A percentile compares a stretch with the other conserved stretches of the same genome.
Conservation (phyloP, 1,139 yeast species). For the Pichia sp. region DNA sequence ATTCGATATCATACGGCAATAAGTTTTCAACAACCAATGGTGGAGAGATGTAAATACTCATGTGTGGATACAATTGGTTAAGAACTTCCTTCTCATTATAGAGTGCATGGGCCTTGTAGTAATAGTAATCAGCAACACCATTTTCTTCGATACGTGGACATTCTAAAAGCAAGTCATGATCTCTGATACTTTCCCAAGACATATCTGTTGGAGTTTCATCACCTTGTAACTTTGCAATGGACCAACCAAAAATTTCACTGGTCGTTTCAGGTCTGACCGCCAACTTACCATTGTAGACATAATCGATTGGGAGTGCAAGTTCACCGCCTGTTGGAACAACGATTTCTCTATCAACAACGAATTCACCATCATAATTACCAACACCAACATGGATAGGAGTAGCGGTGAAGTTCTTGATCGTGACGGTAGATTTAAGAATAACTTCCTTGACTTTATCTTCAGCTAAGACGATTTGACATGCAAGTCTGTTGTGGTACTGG, state of each 20-base stretch:
- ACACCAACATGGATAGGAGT: conserved; percentile 50
- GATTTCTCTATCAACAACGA: conserved; percentile 32
- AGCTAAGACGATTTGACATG: conserved; percentile 67
- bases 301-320: conserved; percentile 70
- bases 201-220: conserved; percentile 33
- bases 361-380: conserved; percentile 33
- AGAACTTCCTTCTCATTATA: conserved; percentile 66
- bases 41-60: conserved; percentile 76
- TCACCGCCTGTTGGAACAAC: conserved; percentile 52
- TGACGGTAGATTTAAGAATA: conserved; percentile 70
- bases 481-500: conserved; percentile 64
- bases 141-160: conserved; percentile 47
- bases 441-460: conserved; percentile 79
- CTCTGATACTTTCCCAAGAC: conserved; percentile 63
- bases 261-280: conserved; percentile 61
- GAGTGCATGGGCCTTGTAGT: conserved; percentile 72
- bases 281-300: conserved; percentile 58
- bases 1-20: conserved; percentile 78
- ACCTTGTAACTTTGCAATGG: conserved; percentile 36
- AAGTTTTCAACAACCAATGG: conserved; percentile 86
- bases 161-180: conserved; percentile 53
- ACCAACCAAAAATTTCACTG: conserved; percentile 61
- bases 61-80: conserved; percentile 77
- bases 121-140: conserved; percentile 42
- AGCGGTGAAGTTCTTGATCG: conserved; percentile 69